phyloP scores from a whole-genome alignment of 805 yeast species.

The Yarrowia yakushimensis region DNA sequence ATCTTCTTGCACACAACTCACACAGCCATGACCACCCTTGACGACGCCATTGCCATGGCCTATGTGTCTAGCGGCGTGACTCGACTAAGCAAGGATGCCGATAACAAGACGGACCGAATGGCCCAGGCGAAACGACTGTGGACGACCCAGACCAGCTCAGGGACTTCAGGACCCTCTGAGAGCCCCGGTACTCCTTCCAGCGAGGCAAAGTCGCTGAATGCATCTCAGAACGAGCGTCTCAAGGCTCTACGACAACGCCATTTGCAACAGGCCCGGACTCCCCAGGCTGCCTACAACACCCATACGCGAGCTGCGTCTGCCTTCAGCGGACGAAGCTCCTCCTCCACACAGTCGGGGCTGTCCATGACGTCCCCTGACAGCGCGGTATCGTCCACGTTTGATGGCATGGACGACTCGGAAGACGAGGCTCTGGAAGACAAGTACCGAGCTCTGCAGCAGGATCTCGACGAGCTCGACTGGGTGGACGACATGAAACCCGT shows the following conservation, averaged over 20 bases:
- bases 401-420: background rate
- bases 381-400: constrained; percentile 6
- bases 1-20: background rate
- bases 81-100: background rate
- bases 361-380: constrained; percentile 13
- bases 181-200: background rate
- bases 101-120: constrained; percentile 3
- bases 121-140: constrained; percentile 14
- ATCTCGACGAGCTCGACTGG: background rate
- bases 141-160: background rate
- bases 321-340: background rate
- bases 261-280: background rate
- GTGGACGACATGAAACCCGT: background rate
- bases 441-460: constrained; percentile 4
- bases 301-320: background rate
- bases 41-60: constrained; percentile 19
- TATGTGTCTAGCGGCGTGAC: constrained; percentile 6
- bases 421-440: constrained; percentile 1
- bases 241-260: constrained; percentile 10
- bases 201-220: constrained; percentile 2
- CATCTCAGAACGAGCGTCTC: constrained; percentile 23
- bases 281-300: background rate
- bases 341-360: background rate
- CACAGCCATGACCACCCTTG: background rate
- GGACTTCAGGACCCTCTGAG: background rate